Evolutionary conservation across 306 rosid genomes (phyloP).

Genomic region (Malus fusca): DNA sequence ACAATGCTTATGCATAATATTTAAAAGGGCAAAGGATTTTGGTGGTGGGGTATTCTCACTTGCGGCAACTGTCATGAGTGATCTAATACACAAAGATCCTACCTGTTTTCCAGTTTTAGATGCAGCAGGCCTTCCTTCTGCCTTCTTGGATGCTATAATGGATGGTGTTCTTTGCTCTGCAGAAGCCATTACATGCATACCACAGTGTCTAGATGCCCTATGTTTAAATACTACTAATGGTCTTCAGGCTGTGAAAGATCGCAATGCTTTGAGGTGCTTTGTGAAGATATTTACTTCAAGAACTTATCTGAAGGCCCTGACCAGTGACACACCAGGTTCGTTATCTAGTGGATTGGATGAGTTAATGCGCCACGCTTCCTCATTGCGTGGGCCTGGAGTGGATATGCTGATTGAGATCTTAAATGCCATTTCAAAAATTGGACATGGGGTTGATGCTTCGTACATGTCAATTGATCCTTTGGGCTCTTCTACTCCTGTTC

Average conservation of each 20-base stretch:
- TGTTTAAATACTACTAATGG: slow-evolving; percentile 70
- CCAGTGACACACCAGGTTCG: slow-evolving; percentile 75
- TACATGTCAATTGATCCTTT: slow-evolving; percentile 38
- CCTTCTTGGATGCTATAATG: slow-evolving; percentile 93
- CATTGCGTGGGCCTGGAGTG: slow-evolving; percentile 88
- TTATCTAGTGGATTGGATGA: slow-evolving; percentile 93
- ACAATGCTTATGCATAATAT: slow-evolving; percentile 71
- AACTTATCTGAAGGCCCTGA: slow-evolving; percentile 69
- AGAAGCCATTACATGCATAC: slow-evolving; percentile 91
- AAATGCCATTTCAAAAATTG: slow-evolving; percentile 60
- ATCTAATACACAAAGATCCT: slow-evolving; percentile 93
- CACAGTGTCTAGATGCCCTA: slow-evolving; percentile 92
- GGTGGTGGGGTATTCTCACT: slow-evolving; percentile 97
- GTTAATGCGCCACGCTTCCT: slow-evolving; percentile 91
- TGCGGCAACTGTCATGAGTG: slow-evolving; percentile 97
- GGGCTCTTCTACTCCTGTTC: slow-evolving; percentile 63
- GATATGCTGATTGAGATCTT: slow-evolving; percentile 90
- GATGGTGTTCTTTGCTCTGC: slow-evolving; percentile 86
- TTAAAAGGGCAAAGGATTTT: slow-evolving; percentile 81
- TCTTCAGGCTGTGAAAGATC: slow-evolving; percentile 82
- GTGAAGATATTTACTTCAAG: slow-evolving; percentile 87
- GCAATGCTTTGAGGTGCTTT: slow-evolving; percentile 85
- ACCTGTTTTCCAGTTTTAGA: slow-evolving; percentile 86
- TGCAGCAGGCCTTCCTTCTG: slow-evolving; percentile 87
- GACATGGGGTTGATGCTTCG: slow-evolving; percentile 55